Percentiles rank a stretch among this genome's conserved stretches.
These are phyloP conservation scores for Cordyceps fumosorosea DNA, from an alignment of 2,329 filamentous ascomycete species.

Conservation along the genomic window DNA sequence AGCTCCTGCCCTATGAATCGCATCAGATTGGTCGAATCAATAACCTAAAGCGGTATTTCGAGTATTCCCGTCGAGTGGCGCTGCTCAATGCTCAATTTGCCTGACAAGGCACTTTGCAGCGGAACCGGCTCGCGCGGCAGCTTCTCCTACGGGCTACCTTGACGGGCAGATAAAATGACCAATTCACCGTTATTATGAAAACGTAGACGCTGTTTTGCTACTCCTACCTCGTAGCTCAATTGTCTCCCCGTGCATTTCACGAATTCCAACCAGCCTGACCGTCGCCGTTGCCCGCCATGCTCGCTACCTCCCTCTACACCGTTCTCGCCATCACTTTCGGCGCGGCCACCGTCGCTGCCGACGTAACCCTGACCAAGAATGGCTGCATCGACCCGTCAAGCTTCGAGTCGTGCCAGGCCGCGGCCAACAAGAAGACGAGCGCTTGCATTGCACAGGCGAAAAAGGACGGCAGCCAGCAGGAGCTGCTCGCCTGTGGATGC, in stretches of 20 bases:
- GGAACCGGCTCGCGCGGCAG: neutral
- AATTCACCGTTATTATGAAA: neutral
- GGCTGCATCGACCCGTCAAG: conserved; percentile 17
- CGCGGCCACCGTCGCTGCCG: conserved; percentile 19
- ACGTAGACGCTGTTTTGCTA: neutral
- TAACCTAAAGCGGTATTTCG: neutral
- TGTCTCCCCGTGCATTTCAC: neutral
- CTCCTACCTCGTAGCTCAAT: neutral
- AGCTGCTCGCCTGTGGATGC: conserved; percentile 19
- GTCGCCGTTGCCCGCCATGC: neutral
- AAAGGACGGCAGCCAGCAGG: conserved; percentile 15
- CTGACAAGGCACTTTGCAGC: neutral
- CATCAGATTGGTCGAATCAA: neutral
- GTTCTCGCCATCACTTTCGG: neutral
- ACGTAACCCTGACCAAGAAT: conserved; percentile 24
- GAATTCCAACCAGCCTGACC: neutral
- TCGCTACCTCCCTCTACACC: neutral
- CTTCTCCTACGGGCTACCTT: neutral
- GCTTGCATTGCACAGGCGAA: conserved; percentile 16
- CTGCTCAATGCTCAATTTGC: neutral
- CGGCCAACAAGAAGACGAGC: conserved; percentile 9
- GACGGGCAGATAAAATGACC: conserved; percentile 14
- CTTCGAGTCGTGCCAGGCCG: conserved; percentile 17
- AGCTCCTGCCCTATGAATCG: neutral
- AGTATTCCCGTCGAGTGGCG: neutral